Evolutionary conservation across 2,329 filamentous ascomycete genomes (phyloP).

Genomic region (Zymoseptoria brevis): DNA sequence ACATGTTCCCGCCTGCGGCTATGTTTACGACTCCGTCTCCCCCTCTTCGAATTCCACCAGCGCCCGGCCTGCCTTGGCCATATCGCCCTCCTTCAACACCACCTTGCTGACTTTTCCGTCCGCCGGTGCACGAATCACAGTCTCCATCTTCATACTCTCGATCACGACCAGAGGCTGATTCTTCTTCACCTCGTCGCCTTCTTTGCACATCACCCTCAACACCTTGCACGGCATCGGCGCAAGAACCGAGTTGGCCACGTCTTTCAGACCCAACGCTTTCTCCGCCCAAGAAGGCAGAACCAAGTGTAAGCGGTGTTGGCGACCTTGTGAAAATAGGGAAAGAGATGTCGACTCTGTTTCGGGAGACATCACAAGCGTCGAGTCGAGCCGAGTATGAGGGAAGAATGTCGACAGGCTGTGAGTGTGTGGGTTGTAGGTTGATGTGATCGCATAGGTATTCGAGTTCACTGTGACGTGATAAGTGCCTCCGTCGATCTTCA

Average conservation of each 20-base stretch:
- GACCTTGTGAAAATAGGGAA: conserved; percentile 67
- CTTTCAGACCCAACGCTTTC: conserved; percentile 76
- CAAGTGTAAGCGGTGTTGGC: conserved; percentile 49
- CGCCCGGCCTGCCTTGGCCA: conserved; percentile 41
- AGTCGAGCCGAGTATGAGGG: conserved; percentile 68
- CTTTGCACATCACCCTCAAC: conserved; percentile 75
- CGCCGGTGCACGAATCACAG: conserved; percentile 44
- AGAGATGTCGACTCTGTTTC: conserved; percentile 43
- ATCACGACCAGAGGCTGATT: conserved; percentile 76
- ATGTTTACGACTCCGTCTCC: conserved; percentile 5
- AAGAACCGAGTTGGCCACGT: conserved; percentile 70
- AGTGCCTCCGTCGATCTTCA: conserved; percentile 42
- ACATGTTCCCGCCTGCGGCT: too few species aligned
- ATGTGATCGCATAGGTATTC: conserved; percentile 33
- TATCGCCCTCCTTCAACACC: conserved; percentile 41
- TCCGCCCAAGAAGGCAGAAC: conserved; percentile 69
- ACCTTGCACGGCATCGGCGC: conserved; percentile 98
- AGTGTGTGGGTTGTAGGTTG: conserved; percentile 38
- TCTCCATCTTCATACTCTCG: conserved; percentile 51
- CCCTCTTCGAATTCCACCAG: conserved; percentile 37
- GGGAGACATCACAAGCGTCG: conserved; percentile 62
- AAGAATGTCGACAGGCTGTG: conserved; percentile 65
- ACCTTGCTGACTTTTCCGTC: conserved; percentile 42
- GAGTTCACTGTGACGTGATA: conserved; percentile 45
- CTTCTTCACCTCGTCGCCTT: conserved; percentile 75